Evolutionary conservation across 129 eudicot genomes (phyloP).

Genomic region (Heracleum sosnowskyi): DNA sequence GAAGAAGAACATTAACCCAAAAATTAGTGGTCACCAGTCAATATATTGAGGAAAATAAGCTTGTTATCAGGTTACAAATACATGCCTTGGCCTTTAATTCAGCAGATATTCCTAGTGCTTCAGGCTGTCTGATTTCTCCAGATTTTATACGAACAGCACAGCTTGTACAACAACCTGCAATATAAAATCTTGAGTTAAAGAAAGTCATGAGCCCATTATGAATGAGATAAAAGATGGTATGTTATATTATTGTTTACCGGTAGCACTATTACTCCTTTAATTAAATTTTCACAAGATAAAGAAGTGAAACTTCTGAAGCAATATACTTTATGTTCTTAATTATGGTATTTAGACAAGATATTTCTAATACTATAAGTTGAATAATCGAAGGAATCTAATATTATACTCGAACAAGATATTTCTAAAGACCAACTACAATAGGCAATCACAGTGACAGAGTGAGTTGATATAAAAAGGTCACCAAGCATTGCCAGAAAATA

Average conservation of each 20-base stretch:
- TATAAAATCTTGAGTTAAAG: not conserved
- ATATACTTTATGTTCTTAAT: not conserved
- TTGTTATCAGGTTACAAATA: constrained; percentile 5
- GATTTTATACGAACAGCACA: constrained; percentile 98
- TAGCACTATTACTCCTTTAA: not conserved
- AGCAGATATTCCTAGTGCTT: constrained; percentile 96
- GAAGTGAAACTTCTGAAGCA: not conserved
- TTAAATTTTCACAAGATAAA: not conserved
- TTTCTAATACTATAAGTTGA: too few relatives aligned
- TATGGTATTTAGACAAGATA: not conserved
- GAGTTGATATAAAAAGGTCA: not conserved
- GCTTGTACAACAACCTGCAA: constrained; percentile 93
- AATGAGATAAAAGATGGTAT: not conserved
- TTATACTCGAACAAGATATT: not conserved
- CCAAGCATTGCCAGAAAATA: not conserved
- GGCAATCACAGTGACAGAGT: not conserved
- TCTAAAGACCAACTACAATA: not conserved
- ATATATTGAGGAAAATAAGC: not conserved
- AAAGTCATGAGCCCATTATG: not conserved
- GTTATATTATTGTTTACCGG: not conserved
- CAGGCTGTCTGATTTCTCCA: constrained; percentile 91
- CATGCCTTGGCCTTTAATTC: constrained; percentile 77
- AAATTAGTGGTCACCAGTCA: not conserved
- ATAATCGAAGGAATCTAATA: not conserved
- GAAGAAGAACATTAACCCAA: not conserved